Evolutionary conservation across 2,329 filamentous ascomycete genomes (phyloP).

Genomic region (Pezizomycotina sp.): DNA sequence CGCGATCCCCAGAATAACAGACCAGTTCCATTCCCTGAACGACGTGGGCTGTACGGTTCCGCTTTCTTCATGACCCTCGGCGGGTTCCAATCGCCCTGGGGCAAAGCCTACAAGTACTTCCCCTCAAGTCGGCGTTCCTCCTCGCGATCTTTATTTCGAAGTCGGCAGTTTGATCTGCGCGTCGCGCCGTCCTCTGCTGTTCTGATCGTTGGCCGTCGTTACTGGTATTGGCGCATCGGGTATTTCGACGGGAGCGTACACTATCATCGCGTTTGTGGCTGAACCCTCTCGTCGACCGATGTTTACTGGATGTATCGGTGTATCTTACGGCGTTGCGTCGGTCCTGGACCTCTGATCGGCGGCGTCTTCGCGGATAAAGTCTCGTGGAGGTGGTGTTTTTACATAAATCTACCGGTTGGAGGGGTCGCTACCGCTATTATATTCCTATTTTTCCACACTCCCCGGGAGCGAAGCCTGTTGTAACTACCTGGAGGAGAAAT

Average conservation of each 20-base stretch:
- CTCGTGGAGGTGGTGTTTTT: constrained; percentile 31
- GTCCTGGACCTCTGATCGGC: constrained; percentile 29
- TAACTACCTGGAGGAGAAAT: constrained; percentile 32
- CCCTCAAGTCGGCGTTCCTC: constrained; percentile 38
- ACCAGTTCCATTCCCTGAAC: constrained; percentile 23
- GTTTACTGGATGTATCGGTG: constrained; percentile 27
- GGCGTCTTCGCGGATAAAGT: constrained; percentile 30
- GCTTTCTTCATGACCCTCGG: constrained; percentile 26
- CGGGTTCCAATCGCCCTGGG: constrained; percentile 29
- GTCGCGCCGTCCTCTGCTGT: constrained; percentile 34
- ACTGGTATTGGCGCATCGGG: constrained; percentile 39
- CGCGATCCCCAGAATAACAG: constrained; percentile 18
- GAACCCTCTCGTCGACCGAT: constrained; percentile 28
- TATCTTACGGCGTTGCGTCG: constrained; percentile 25
- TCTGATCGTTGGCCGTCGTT: constrained; percentile 41
- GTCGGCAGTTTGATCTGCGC: constrained; percentile 41
- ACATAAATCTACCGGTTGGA: constrained; percentile 33
- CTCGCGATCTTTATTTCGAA: constrained; percentile 38
- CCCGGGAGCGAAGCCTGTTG: too few species aligned
- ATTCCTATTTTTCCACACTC: constrained; percentile 30
- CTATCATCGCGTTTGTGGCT: constrained; percentile 33
- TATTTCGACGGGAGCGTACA: constrained; percentile 38
- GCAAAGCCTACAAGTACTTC: constrained; percentile 39
- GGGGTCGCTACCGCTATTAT: constrained; percentile 29
- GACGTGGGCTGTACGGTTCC: constrained; percentile 24